phyloP scores from a whole-genome alignment of 2,329 filamentous ascomycete species.

The Teratosphaeriaceae sp. region DNA sequence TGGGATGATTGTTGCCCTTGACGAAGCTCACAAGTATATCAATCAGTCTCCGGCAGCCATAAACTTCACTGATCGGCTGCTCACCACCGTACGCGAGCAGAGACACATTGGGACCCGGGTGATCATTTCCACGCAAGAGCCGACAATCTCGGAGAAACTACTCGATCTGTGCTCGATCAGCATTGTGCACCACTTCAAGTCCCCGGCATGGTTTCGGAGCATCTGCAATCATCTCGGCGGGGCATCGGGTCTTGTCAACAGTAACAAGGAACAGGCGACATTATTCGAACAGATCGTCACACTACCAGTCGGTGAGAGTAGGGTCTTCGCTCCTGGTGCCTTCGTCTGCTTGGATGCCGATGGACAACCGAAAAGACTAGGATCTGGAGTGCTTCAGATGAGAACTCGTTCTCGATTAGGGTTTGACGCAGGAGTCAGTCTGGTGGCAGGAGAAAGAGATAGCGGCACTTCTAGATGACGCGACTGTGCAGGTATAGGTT shows the following conservation, averaged over 20 bases:
- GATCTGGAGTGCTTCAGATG: background rate
- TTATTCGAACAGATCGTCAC: background rate
- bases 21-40: conserved; percentile 77
- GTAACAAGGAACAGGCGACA: background rate
- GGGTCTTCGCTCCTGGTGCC: background rate
- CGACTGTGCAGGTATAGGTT: background rate
- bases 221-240: conserved; percentile 21
- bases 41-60: conserved; percentile 15
- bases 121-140: conserved; percentile 71
- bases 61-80: background rate
- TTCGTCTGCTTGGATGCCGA: background rate
- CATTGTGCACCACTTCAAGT: conserved; percentile 65
- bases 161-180: conserved; percentile 67
- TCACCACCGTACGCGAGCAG: conserved; percentile 57
- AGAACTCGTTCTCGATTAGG: background rate
- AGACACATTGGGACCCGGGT: conserved; percentile 61
- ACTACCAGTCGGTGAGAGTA: background rate
- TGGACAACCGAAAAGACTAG: background rate
- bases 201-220: conserved; percentile 54
- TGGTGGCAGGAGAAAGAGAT: background rate
- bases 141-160: conserved; percentile 60
- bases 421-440: background rate
- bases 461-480: conserved; percentile 5
- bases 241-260: background rate
- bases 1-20: conserved; percentile 59